phyloP scores from a whole-genome alignment of 1,284 basidiomycete species.

The Melampsora americana region DNA sequence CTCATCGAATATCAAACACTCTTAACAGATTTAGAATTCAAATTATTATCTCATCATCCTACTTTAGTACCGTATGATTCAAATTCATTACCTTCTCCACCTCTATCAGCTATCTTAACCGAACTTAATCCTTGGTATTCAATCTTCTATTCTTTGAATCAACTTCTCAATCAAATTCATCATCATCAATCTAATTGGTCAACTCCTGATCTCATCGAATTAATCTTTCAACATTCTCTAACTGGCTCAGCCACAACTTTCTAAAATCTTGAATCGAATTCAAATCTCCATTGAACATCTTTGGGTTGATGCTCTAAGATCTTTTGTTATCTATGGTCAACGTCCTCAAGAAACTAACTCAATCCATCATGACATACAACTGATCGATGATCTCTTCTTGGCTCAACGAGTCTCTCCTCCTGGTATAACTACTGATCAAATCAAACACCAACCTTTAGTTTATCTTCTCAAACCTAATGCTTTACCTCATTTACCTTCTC shows the following conservation, averaged over 20 bases:
- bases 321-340: slow-evolving; percentile 35
- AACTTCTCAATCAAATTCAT: slow-evolving; percentile 7
- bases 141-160: not conserved
- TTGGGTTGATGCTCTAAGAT: slow-evolving; percentile 16
- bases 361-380: not conserved
- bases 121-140: not conserved
- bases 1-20: not conserved
- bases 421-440: not conserved
- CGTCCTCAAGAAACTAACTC: not conserved
- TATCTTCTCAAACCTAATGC: slow-evolving; percentile 1
- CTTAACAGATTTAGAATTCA: slow-evolving; percentile 12
- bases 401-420: not conserved
- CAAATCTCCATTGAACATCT: slow-evolving; percentile 12
- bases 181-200: not conserved
- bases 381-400: slow-evolving; percentile 17
- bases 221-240: slow-evolving; percentile 16
- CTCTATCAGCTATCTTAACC: slow-evolving; percentile 12
- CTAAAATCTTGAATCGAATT: slow-evolving; percentile 14
- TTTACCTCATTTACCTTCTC: slow-evolving; percentile 12
- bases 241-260: slow-evolving; percentile 3
- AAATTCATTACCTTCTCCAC: slow-evolving; percentile 14
- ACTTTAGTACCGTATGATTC: slow-evolving; percentile 2
- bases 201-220: slow-evolving; percentile 10
- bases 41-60: slow-evolving; percentile 28
- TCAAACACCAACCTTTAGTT: slow-evolving; percentile 9